Evolutionary conservation across 202 grass and related monocot species (phyloP), one percentile per base, ranked within the genome.

Genomic region (Musa balbisiana): DNA sequence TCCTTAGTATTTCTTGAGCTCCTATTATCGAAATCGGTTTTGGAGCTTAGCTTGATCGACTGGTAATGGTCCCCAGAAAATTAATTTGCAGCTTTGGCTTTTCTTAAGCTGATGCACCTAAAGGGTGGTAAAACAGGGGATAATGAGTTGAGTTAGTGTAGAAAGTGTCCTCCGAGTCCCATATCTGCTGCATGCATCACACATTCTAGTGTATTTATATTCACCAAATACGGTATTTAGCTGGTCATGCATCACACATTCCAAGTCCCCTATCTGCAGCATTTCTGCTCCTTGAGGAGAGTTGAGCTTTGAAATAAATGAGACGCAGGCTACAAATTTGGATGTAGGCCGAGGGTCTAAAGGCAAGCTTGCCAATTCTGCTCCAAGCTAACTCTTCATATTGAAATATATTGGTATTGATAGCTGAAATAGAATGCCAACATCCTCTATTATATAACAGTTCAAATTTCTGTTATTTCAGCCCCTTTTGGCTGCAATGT

Each of bases 21-120:
- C 33, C 33, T 43, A 4, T 43, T 43, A 43, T 43, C 33, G 33
- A 43, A 43, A 43, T 43, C 33, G 33, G 8, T 81, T 85, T 74
- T 49, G 52, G 26, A 55, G 49, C 80, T 82, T 81, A 72, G 11
- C 52, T 73, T 73, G 73, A 65, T 65, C 79, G 22, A 50, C 16
- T 50, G 14, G 56, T 3, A 1, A 60, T 60, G 56, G 56, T 60
- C 56, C 56, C 33, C 5, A 9, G 5, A 60, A 17, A 16, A 19
- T 16, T 60, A 60, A 17, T 60, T 60, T 60, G 17, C 21, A 19
- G 56, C 56, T 60, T 60, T 60, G 17, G 56, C 56, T 60, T 60
- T 21, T 20, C 56, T 20, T 21, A 2, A 17, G n/a, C 16, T n/a
- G 56, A n/a, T 60, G 17, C 17, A 19, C 13, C 16, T 60, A 20